Percentiles rank a stretch among this genome's conserved stretches.
Conservation (phyloP, 352 stramenopile genomes). For the Pythium phragmitis region DNA sequence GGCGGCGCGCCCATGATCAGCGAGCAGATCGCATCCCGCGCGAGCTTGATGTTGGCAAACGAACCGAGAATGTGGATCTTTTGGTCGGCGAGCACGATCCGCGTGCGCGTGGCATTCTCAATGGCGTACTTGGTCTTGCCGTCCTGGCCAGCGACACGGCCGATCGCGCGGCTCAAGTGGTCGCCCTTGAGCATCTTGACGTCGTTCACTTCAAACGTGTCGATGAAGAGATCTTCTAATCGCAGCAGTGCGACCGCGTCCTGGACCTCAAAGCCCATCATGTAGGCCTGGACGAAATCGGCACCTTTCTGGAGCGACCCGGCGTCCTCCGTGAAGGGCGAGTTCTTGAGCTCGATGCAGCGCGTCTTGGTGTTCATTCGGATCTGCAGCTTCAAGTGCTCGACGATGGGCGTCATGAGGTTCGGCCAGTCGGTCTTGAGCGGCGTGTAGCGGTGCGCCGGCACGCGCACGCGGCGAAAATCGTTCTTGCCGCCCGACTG, state of each 20-base stretch:
- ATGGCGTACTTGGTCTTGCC: constrained; percentile 99
- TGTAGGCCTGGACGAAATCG: constrained; percentile 98
- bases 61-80: constrained; percentile 98
- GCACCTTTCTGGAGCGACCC: constrained; percentile 96
- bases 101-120: constrained; percentile 99
- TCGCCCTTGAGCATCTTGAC: constrained; percentile 98
- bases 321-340: constrained; percentile 91
- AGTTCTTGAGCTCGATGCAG: constrained; percentile 98
- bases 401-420: constrained; percentile 98
- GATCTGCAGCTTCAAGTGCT: constrained; percentile 98
- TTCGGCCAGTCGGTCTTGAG: constrained; percentile 99
- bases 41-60: constrained; percentile 98
- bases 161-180: constrained; percentile 98
- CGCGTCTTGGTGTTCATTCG: constrained; percentile 99
- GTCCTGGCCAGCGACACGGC: constrained; percentile 97
- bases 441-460: constrained; percentile 96
- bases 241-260: constrained; percentile 97
- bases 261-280: constrained; percentile 99
- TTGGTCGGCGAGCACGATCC: constrained; percentile 98
- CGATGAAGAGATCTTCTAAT: constrained; percentile 98
- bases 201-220: constrained; percentile 98
- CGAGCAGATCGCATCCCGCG: constrained; percentile 89
- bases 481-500: constrained; percentile 89
- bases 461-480: constrained; percentile 95
- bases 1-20: constrained; percentile 96